Evolutionary conservation across 352 stramenopile species (phyloP).

Genomic region (Discostella stelligera): DNA sequence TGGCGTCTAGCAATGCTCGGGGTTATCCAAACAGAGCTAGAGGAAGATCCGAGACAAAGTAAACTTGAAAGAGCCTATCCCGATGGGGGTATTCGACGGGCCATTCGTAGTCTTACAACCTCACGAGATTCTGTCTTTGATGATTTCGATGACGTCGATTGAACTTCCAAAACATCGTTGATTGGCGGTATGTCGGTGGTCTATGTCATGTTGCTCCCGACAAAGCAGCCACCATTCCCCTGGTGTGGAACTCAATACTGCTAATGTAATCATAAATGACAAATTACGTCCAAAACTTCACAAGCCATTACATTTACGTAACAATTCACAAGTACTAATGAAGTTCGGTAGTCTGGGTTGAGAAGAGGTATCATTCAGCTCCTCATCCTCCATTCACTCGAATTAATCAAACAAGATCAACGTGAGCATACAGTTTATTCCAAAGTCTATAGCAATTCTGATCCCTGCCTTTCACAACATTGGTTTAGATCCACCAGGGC

Average conservation of each 20-base stretch:
- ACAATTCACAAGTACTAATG: slow-evolving; percentile 12
- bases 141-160: slow-evolving; percentile 40
- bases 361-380: background rate
- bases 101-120: slow-evolving; percentile 15
- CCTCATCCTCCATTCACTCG: background rate
- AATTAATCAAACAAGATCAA: background rate
- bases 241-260: too few species aligned
- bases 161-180: background rate
- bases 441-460: background rate
- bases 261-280: too few species aligned
- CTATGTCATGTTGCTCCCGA: too few species aligned
- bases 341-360: slow-evolving; percentile 1
- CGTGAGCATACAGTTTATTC: slow-evolving; percentile 1
- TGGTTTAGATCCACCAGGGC: slow-evolving; percentile 85
- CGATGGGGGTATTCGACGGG: background rate
- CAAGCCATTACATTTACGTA: slow-evolving; percentile 2
- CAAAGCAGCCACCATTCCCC: too few species aligned
- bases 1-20: slow-evolving; percentile 50
- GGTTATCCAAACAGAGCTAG: slow-evolving; percentile 51
- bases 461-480: background rate
- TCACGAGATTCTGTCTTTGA: slow-evolving; percentile 16
- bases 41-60: slow-evolving; percentile 35
- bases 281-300: too few species aligned
- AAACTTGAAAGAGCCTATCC: background rate
- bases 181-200: too few species aligned